These are phyloP conservation scores for Pigoraptor vietnamica DNA, from an alignment of 78 protist genomes.

Conservation along the genomic window DNA sequence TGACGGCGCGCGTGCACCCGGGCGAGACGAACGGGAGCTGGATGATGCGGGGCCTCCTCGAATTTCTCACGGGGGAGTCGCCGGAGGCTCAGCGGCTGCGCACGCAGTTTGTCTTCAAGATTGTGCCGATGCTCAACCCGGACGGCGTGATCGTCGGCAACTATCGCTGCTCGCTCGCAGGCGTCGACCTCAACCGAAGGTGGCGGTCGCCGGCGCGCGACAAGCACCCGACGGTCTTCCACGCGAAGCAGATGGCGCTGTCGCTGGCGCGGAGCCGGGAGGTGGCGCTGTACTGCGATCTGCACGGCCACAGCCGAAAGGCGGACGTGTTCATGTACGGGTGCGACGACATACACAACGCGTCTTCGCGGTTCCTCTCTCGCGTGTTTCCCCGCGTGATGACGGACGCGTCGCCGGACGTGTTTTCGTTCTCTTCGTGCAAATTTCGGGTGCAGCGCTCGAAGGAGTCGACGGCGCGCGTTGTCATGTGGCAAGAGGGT, in stretches of 20 bases:
- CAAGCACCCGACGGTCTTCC: conserved; percentile 35
- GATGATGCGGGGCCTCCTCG: conserved; percentile 25
- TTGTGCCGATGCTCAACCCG: conserved; percentile 78
- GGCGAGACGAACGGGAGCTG: conserved; percentile 73
- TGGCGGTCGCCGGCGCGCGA: conserved; percentile 16
- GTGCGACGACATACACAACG: not conserved
- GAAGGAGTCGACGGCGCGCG: conserved; percentile 34
- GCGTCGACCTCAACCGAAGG: conserved; percentile 55
- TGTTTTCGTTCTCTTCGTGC: conserved; percentile 10
- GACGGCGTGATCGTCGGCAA: conserved; percentile 74
- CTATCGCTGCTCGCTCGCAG: conserved; percentile 49
- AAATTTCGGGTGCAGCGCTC: not conserved
- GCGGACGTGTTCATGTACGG: conserved; percentile 30
- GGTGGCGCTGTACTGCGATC: conserved; percentile 15
- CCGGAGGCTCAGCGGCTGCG: conserved; percentile 30
- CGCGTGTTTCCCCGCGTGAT: conserved; percentile 15
- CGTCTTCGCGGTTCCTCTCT: not conserved
- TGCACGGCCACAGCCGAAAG: conserved; percentile 39
- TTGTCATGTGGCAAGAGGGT: conserved; percentile 33
- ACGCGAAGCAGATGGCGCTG: not conserved
- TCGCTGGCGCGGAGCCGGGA: no score
- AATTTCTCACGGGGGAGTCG: not conserved
- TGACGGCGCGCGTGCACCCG: conserved; percentile 83
- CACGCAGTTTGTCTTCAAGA: conserved; percentile 32
- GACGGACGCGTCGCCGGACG: not conserved